Conservation (phyloP, 2,329 filamentous ascomycete genomes). For the Trichoderma asperellum region DNA sequence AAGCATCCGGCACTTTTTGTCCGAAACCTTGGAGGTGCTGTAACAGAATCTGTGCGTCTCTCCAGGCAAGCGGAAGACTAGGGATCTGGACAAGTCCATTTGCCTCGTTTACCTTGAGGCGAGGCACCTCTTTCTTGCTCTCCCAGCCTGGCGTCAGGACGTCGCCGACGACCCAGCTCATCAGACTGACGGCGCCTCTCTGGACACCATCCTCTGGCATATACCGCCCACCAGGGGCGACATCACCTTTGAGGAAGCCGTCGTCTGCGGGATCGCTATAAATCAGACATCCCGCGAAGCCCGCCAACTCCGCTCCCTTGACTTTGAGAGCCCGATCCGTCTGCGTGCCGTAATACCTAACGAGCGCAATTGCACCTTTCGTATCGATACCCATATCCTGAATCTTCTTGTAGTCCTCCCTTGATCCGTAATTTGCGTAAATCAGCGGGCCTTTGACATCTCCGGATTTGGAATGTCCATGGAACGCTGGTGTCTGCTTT, state of each 20-base stretch:
- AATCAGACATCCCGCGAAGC: constrained; percentile 84
- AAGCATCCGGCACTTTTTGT: constrained; percentile 66
- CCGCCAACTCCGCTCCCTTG: constrained; percentile 84
- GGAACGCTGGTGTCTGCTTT: constrained; percentile 77
- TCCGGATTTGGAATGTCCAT: constrained; percentile 85
- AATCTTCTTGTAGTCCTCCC: constrained; percentile 78
- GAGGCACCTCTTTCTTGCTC: constrained; percentile 66
- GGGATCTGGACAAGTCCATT: constrained; percentile 80
- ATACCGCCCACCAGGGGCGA: constrained; percentile 76
- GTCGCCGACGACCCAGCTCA: constrained; percentile 84
- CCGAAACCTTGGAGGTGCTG: constrained; percentile 77
- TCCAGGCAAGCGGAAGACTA: constrained; percentile 86
- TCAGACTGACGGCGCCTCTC: constrained; percentile 77
- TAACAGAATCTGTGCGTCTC: constrained; percentile 80
- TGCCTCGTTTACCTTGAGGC: constrained; percentile 71
- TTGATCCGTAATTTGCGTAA: constrained; percentile 89
- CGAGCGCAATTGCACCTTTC: constrained; percentile 79
- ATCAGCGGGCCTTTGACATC: constrained; percentile 85
- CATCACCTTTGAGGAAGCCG: constrained; percentile 73
- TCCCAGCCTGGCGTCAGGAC: constrained; percentile 89
- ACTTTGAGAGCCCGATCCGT: constrained; percentile 78
- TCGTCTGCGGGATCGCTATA: constrained; percentile 91
- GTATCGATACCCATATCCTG: constrained; percentile 72
- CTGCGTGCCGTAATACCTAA: constrained; percentile 78
- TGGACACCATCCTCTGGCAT: constrained; percentile 84